Evolutionary conservation across 495 filamentous ascomycete species (phyloP), one percentile per base, ranked within the genome.

Genomic region (Neurospora sp.): DNA sequence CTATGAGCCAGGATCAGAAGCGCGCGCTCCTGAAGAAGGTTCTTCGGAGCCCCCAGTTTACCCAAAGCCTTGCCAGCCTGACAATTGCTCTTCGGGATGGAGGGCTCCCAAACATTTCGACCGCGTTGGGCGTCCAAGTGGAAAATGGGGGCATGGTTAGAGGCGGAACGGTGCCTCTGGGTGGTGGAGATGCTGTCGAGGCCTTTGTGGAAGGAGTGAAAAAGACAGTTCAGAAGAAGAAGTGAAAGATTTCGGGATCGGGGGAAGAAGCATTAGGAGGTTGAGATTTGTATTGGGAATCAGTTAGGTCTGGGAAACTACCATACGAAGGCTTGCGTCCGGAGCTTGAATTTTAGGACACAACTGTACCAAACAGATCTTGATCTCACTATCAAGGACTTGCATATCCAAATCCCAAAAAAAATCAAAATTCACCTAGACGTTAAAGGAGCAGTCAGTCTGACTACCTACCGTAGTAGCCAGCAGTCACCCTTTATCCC

Each of bases 1-100:
- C 91, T n/a, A 87, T 97, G 75, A 91, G 88, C 70, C 78, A 90
- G 9, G 85, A 85, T 8, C 90, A 97, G 79, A 98, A 98, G 86
- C 92, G 89, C 76, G 87, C 89, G 7, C 89, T 98, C 3, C 79
- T 99, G 27, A 88, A 88, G 80, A 90, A 89, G 75, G 94, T 98
- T 17, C 83, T 98, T n/a, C 89, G 91, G 70, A 94, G 91, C 74
- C 96, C 96, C 40, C 96, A 98, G 76, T 94, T 99, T 77, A 86
- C 86, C 70, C 96, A 99, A 79, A 95, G 93, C 75, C 81, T 97
- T 41, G 87, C 89, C 0, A 94, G 92, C 76, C 82, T 98, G 73
- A 97, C 94, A 1, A 86, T 92, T 78, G 96, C 96, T 31, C 85
- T 99, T 65, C 84, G 95, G 71, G 95, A 99, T 77, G 96, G 96